Base-by-base conservation (phyloP, 129 eudicot genomes). In the Glebionis coronaria region DNA sequence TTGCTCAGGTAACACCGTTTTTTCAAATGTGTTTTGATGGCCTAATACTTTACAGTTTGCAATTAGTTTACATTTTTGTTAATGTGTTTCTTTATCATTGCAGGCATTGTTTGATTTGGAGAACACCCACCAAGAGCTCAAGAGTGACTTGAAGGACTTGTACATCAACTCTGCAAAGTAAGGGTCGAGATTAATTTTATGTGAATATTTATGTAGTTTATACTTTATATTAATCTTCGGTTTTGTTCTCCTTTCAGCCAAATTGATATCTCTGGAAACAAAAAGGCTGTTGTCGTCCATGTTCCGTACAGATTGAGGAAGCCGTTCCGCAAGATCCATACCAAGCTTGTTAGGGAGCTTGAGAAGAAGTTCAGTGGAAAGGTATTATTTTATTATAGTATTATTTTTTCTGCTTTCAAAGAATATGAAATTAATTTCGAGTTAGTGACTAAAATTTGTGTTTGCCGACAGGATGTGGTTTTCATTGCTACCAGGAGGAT, bases 361-460 rank as follows among this genome's bases (percentile, higher is more conserved):
- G 97, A 90, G 80, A 90, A 87, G 85, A 90, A 90, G 67, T 87
- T 90, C 87, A 90, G 97, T 23, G 95, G 97, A 55, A 90, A 84
- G 97, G 97, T 90, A 83, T n/a, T n/a, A n/a, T n/a, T n/a, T n/a
- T n/a, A n/a, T n/a, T n/a, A n/a, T n/a, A n/a, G n/a, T n/a, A n/a
- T n/a, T n/a, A n/a, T n/a, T n/a, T n/a, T n/a, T n/a, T n/a, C n/a
- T n/a, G n/a, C n/a, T n/a, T n/a, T n/a, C n/a, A n/a, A n/a, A n/a
- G n/a, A n/a, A n/a, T n/a, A n/a, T n/a, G n/a, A n/a, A n/a, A n/a
- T n/a, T n/a, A n/a, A n/a, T n/a, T n/a, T n/a, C n/a, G n/a, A n/a
- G n/a, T n/a, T n/a, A n/a, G n/a, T n/a, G n/a, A n/a, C n/a, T n/a
- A n/a, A n/a, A n/a, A n/a, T n/a, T n/a, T n/a, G n/a, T n/a, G n/a